Evolutionary conservation across 1,284 basidiomycete genomes (phyloP).

Genomic region (Ustilago tritici): DNA sequence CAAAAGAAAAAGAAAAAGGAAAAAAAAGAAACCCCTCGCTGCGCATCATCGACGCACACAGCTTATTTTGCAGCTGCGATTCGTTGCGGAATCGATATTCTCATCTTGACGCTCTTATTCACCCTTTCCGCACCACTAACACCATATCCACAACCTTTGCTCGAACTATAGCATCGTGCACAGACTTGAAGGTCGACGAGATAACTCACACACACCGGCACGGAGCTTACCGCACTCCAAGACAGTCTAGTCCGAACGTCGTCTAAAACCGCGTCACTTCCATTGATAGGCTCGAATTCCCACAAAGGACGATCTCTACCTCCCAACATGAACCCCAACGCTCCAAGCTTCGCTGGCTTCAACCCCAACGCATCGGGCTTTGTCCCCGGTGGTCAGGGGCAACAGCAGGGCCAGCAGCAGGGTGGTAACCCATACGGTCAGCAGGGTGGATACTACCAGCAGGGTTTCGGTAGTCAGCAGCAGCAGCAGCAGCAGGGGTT

Average conservation of each 20-base stretch:
- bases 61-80: constrained; percentile 2
- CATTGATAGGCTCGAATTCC: neutral
- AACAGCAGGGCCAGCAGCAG: constrained; percentile 55
- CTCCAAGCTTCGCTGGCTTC: constrained; percentile 64
- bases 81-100: neutral
- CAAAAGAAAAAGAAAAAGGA: no score
- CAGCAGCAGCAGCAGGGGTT: constrained; percentile 46
- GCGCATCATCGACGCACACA: constrained; percentile 20
- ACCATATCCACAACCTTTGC: constrained; percentile 8
- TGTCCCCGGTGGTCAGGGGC: constrained; percentile 54
- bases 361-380: constrained; percentile 68
- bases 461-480: constrained; percentile 40
- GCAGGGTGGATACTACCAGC: constrained; percentile 52
- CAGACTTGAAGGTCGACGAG: neutral
- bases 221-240: neutral
- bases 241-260: neutral
- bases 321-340: constrained; percentile 68
- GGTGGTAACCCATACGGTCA: constrained; percentile 38
- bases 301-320: neutral
- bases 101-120: neutral
- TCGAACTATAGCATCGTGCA: constrained; percentile 3
- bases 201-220: neutral
- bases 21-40: neutral
- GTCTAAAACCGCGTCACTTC: neutral
- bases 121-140: constrained; percentile 3